Evolutionary conservation across 2,329 filamentous ascomycete species (phyloP), one percentile per base, ranked within the genome.

Genomic region (Xylaria digitata): DNA sequence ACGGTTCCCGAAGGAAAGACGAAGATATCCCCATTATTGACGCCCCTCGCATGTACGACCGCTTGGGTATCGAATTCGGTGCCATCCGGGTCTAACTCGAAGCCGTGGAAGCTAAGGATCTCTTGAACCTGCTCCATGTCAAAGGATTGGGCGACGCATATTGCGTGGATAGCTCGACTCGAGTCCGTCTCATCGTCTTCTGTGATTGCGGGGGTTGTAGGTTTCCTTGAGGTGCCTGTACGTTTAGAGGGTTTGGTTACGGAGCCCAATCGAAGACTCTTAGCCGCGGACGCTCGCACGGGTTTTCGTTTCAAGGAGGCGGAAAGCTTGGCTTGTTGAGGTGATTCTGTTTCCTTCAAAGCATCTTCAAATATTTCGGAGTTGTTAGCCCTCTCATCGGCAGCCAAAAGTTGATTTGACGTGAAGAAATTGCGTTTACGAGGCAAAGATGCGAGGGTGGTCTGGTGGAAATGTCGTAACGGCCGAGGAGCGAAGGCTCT

Each of bases 1-100:
- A 98, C 87, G 13, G 94, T 97, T 11, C 96, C 96, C 0, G 94
- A 97, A 8, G 95, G 94, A 72, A 99, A 99, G 63, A 99, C 90
- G 76, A 98, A 98, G 57, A 98, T 89, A 80, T 99, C 96, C 40
- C 94, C 94, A 65, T 88, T 84, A 76, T 88, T 86, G 66, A 85
- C 82, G 8, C 84, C 84, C 58, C 87, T 82, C 6, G 87, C 88
- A 74, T 90, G 88, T 55, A 90, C 85, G 6, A 90, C 87, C 74
- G 90, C 87, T 70, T 83, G 82, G 53, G 84, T 81, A 71, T 89
- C 87, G 72, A 90, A 89, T 15, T 83, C 86, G 13, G 85, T 88
- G 55, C 80, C 81, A 72, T 90, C 87, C 1, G 88, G 88, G 73
- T 90, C 87, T 60, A 90, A 84, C 46, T 81, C 79, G 75, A 89